These are phyloP conservation scores for Fusarium drepaniforme DNA, from an alignment of 2,329 filamentous ascomycete genomes.

Conservation along the genomic window DNA sequence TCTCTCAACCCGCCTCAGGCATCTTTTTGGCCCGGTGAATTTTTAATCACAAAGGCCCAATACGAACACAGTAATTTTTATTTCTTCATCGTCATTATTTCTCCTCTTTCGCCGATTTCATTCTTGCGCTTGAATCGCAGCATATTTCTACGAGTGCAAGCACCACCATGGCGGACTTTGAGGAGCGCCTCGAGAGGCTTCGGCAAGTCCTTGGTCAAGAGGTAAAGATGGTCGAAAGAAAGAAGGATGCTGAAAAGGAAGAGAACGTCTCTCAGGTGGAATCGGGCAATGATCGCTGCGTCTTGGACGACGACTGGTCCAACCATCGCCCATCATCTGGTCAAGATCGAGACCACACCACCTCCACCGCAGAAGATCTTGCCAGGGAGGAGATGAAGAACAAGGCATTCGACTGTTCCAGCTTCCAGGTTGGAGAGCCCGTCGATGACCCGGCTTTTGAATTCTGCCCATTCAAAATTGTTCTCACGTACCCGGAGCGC, in stretches of 20 bases:
- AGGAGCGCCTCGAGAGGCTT: constrained; percentile 39
- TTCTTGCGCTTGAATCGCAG: not conserved
- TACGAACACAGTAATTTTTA: not conserved
- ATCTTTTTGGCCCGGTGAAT: not conserved
- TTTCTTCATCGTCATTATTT: not conserved
- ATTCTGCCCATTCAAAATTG: constrained; percentile 65
- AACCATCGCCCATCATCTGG: not conserved
- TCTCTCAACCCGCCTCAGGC: not conserved
- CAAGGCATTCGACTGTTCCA: constrained; percentile 39
- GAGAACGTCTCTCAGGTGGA: not conserved
- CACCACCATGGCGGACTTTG: constrained; percentile 31
- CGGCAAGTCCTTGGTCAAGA: constrained; percentile 34
- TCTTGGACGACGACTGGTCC: constrained; percentile 16
- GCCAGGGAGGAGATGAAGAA: constrained; percentile 15
- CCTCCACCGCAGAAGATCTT: constrained; percentile 7
- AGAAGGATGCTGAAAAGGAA: constrained; percentile 1
- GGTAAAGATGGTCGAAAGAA: constrained; percentile 30
- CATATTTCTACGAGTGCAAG: not conserved
- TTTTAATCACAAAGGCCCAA: not conserved
- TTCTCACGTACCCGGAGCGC: constrained; percentile 69
- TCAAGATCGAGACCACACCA: not conserved
- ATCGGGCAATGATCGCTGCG: not conserved
- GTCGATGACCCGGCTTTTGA: constrained; percentile 37
- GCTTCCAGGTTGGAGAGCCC: constrained; percentile 42
- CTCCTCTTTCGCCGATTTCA: not conserved